Percentiles rank a stretch among this genome's conserved stretches.
Conservation (phyloP, 306 rosid genomes). For the Hylodesmum podocarpum region DNA sequence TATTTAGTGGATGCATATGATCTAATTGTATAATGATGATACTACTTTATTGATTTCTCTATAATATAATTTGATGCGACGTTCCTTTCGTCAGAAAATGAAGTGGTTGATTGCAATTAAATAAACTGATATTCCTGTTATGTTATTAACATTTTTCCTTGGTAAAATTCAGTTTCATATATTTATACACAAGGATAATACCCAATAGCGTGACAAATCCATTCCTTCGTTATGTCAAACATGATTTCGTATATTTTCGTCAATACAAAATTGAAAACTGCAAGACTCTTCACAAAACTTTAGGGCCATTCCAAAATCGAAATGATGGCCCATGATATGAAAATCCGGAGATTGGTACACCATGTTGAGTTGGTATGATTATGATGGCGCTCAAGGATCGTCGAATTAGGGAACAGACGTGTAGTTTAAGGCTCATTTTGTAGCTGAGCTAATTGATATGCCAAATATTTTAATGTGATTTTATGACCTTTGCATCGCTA, state of each 20-base stretch:
- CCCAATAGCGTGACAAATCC: background rate
- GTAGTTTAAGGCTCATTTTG: slow-evolving; percentile 10
- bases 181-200: background rate
- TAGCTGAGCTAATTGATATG: background rate
- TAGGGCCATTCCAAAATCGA: background rate
- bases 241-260: background rate
- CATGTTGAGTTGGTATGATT: slow-evolving; percentile 16
- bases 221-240: background rate
- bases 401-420: slow-evolving; percentile 11
- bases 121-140: too few relatives aligned
- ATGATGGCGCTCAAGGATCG: background rate
- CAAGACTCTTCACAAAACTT: background rate
- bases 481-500: background rate
- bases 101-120: background rate
- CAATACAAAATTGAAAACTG: background rate
- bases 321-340: background rate
- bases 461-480: background rate
- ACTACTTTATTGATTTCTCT: background rate
- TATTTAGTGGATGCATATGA: background rate
- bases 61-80: background rate
- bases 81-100: background rate
- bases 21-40: background rate
- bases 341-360: slow-evolving; percentile 5
- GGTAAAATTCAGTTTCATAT: background rate
- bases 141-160: too few relatives aligned